Conservation (phyloP, 2,329 filamentous ascomycete genomes). For the Alternaria sp. region DNA sequence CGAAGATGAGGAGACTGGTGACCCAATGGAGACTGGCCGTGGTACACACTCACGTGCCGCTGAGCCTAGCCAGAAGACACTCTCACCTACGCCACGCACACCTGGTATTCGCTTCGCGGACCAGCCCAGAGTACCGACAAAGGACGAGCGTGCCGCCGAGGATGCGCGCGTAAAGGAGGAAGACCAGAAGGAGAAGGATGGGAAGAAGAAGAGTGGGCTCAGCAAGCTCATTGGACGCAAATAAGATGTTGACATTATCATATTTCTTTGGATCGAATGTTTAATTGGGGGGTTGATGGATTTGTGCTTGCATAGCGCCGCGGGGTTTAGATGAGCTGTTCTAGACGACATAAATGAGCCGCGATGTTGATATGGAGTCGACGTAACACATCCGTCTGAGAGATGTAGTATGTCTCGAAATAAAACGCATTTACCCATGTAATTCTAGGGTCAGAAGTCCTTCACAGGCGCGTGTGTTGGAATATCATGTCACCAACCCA, state of each 20-base stretch:
- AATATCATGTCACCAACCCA: background rate
- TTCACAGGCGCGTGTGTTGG: background rate
- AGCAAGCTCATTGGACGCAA: conserved; percentile 27
- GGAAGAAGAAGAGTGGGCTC: conserved; percentile 24
- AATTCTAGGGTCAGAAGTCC: background rate
- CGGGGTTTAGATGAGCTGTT: background rate
- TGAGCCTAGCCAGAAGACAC: conserved; percentile 9
- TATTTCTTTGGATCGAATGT: background rate
- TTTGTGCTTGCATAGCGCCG: conserved; percentile 2
- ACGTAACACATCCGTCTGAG: background rate
- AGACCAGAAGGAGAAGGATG: conserved; percentile 17
- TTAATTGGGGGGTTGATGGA: background rate
- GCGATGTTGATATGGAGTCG: background rate
- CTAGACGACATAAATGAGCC: background rate
- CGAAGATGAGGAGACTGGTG: conserved; percentile 43
- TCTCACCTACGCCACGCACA: conserved; percentile 37
- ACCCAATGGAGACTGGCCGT: conserved; percentile 44
- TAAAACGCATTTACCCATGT: background rate
- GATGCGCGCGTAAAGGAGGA: conserved; percentile 33
- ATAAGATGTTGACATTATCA: background rate
- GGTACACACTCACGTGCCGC: conserved; percentile 30
- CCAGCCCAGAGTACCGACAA: conserved; percentile 42
- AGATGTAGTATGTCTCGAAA: background rate
- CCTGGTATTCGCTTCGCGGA: conserved; percentile 70
- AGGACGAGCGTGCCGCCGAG: conserved; percentile 39